These are phyloP conservation scores for Ceratocystis diversiconidia DNA, from an alignment of 2,329 filamentous ascomycete genomes.

Conservation along the genomic window DNA sequence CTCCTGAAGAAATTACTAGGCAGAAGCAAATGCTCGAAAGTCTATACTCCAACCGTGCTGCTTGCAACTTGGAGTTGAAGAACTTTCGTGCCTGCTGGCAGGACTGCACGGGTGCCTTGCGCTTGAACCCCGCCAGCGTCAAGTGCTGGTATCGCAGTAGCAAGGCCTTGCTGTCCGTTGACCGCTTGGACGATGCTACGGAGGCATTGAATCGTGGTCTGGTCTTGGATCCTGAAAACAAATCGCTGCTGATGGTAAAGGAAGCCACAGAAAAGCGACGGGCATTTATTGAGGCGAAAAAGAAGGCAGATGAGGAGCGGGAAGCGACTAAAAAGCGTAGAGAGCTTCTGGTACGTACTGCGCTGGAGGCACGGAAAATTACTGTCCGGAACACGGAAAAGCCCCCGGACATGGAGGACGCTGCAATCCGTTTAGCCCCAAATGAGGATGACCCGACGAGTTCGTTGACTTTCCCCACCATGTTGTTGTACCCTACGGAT, in stretches of 20 bases:
- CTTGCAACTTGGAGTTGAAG: constrained; percentile 74
- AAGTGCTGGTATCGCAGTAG: constrained; percentile 87
- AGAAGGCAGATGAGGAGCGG: constrained; percentile 41
- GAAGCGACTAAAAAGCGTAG: constrained; percentile 41
- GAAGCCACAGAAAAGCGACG: constrained; percentile 49
- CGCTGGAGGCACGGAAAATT: constrained; percentile 57
- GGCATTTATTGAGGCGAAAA: constrained; percentile 38
- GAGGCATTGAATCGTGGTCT: constrained; percentile 66
- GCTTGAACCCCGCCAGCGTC: constrained; percentile 63
- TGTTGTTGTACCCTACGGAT: constrained; percentile 73
- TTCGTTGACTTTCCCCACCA: constrained; percentile 57
- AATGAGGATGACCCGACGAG: constrained; percentile 53
- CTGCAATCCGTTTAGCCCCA: constrained; percentile 51
- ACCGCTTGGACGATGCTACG: constrained; percentile 64
- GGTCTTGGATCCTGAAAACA: constrained; percentile 55
- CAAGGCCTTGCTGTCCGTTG: constrained; percentile 61
- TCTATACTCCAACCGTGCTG: constrained; percentile 72
- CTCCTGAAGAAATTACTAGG: constrained; percentile 43
- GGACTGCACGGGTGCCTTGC: constrained; percentile 68
- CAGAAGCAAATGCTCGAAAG: constrained; percentile 56
- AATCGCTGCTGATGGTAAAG: constrained; percentile 46
- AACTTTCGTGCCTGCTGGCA: constrained; percentile 80
- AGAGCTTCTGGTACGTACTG: constrained; percentile 46
- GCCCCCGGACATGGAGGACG: constrained; percentile 81
- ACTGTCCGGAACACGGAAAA: constrained; percentile 49